Conservation (phyloP, 1,284 basidiomycete genomes). For the Laetiporus sulphureus region DNA sequence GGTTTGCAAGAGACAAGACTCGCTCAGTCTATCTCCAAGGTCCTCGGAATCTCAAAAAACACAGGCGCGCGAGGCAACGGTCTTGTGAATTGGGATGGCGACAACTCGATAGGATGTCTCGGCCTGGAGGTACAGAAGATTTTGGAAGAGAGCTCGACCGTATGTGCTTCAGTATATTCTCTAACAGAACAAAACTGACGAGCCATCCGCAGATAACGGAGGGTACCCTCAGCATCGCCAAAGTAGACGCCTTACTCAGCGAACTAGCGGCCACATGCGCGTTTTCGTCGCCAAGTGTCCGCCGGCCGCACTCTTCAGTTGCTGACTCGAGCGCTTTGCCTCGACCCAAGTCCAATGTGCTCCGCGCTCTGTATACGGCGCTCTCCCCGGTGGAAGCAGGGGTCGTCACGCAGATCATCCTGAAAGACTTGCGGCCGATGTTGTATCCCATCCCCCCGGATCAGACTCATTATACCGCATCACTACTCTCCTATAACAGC, state of each 20-base stretch:
- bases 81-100: conserved; percentile 45
- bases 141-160: conserved; percentile 30
- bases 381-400: conserved; percentile 56
- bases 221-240: conserved; percentile 32
- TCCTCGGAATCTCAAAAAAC: conserved; percentile 36
- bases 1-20: conserved; percentile 68
- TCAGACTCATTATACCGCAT: conserved; percentile 37
- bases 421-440: conserved; percentile 76
- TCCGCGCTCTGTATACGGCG: conserved; percentile 45
- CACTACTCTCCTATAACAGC: conserved; percentile 49
- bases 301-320: conserved; percentile 15
- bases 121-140: conserved; percentile 55
- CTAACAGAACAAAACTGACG: background rate
- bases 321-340: conserved; percentile 9
- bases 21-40: conserved; percentile 43
- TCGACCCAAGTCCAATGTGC: conserved; percentile 35
- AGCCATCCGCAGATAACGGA: conserved; percentile 12
- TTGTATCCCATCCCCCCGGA: conserved; percentile 55
- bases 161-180: conserved; percentile 17
- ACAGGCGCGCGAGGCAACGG: conserved; percentile 22
- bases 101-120: conserved; percentile 55
- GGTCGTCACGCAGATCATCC: conserved; percentile 75
- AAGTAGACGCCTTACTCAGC: conserved; percentile 62
- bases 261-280: conserved; percentile 63
- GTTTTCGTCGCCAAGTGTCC: conserved; percentile 47